These are phyloP conservation scores for Pinus albicaulis DNA, from an alignment of 75 land plant genomes.

Conservation along the genomic window DNA sequence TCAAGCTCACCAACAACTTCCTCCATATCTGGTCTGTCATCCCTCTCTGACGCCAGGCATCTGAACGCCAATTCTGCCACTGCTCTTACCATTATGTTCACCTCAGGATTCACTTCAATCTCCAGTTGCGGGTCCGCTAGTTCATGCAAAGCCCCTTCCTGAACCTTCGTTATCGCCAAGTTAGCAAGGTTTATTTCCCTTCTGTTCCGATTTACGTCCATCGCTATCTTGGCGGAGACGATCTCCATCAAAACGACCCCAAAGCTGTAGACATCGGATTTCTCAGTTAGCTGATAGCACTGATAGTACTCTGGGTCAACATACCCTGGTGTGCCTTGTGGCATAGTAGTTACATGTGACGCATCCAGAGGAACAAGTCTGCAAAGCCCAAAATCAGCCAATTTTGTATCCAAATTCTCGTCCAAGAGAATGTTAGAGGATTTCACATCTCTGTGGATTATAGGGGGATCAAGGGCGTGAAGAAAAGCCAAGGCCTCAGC, in stretches of 20 bases:
- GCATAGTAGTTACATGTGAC: conserved; percentile 51
- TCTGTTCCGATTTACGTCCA: neutral
- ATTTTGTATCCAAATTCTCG: conserved; percentile 42
- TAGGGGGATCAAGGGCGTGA: conserved; percentile 12
- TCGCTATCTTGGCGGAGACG: neutral
- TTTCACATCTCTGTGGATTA: conserved; percentile 62
- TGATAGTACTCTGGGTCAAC: conserved; percentile 41
- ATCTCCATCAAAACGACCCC: conserved; percentile 83
- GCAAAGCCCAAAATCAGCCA: conserved; percentile 63
- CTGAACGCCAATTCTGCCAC: conserved; percentile 42
- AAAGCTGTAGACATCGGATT: conserved; percentile 80
- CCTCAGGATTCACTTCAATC: neutral
- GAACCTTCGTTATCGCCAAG: neutral
- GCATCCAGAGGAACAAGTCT: conserved; percentile 30
- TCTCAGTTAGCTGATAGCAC: conserved; percentile 51
- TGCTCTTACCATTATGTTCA: conserved; percentile 16
- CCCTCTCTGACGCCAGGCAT: conserved; percentile 31
- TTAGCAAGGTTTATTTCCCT: neutral
- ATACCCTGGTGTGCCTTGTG: conserved; percentile 49
- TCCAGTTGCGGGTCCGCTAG: conserved; percentile 12
- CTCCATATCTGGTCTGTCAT: conserved; percentile 33
- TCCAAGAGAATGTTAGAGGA: conserved; percentile 60
- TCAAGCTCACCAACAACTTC: conserved; percentile 12
- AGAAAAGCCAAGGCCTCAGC: conserved; percentile 31
- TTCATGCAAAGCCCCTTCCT: neutral